phyloP scores from a whole-genome alignment of 2,329 filamentous ascomycete species.

The Metarhizium robertsii region DNA sequence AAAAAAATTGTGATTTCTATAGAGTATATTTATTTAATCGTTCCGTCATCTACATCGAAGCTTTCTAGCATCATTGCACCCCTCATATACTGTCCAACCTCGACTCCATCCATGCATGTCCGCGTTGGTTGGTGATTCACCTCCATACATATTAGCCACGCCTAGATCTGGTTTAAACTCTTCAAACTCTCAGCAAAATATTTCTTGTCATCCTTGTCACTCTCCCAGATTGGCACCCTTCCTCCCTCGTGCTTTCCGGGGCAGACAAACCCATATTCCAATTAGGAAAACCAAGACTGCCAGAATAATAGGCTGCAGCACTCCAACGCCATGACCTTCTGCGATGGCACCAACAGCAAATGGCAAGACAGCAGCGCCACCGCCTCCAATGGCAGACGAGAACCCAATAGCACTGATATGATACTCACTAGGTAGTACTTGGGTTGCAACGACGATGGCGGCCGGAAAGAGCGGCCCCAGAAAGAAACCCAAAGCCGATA shows the following conservation, averaged over 20 bases:
- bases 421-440: slow-evolving; percentile 60
- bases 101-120: too few relatives aligned
- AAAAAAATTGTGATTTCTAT: too few relatives aligned
- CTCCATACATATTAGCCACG: too few relatives aligned
- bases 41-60: too few relatives aligned
- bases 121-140: too few relatives aligned
- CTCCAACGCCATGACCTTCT: slow-evolving; percentile 42
- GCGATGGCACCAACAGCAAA: slow-evolving; percentile 62
- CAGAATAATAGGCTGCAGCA: slow-evolving; percentile 47
- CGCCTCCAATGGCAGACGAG: slow-evolving; percentile 66
- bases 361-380: slow-evolving; percentile 58
- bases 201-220: neutral
- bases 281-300: slow-evolving; percentile 36
- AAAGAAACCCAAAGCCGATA: slow-evolving; percentile 68
- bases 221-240: neutral
- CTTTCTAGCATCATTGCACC: too few relatives aligned
- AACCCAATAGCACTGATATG: slow-evolving; percentile 79
- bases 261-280: slow-evolving; percentile 35
- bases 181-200: too few relatives aligned
- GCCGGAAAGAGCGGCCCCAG: slow-evolving; percentile 72
- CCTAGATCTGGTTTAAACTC: too few relatives aligned
- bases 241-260: slow-evolving; percentile 18
- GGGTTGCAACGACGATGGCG: slow-evolving; percentile 63
- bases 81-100: too few relatives aligned
- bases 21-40: neutral